Conservation (phyloP, 2,329 filamentous ascomycete species). For the Ceratocystis destructans region DNA sequence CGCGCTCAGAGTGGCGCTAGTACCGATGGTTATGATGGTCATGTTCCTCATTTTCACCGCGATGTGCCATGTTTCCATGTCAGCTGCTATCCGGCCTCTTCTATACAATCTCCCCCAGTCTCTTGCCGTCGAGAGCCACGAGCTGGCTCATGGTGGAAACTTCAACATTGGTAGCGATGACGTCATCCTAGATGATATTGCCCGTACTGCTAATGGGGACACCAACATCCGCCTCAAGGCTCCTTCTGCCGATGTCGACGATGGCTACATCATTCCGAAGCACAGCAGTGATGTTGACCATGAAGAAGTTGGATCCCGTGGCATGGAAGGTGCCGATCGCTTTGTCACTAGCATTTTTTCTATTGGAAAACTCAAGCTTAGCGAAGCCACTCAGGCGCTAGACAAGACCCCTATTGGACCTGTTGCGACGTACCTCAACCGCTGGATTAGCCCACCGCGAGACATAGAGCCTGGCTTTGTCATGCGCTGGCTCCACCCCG, state of each 20-base stretch:
- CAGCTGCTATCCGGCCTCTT: constrained; percentile 59
- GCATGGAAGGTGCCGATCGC: constrained; percentile 29
- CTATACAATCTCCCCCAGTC: constrained; percentile 68
- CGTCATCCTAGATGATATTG: constrained; percentile 2
- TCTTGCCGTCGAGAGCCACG: constrained; percentile 35
- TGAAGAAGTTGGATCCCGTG: constrained; percentile 24
- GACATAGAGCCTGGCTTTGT: constrained; percentile 37
- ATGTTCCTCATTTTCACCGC: constrained; percentile 60
- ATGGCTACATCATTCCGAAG: constrained; percentile 22
- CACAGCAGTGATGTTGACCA: constrained; percentile 19
- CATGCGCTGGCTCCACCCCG: constrained; percentile 60
- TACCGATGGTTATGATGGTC: constrained; percentile 63
- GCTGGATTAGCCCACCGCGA: constrained; percentile 23
- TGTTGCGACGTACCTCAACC: constrained; percentile 23
- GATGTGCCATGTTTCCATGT: constrained; percentile 62
- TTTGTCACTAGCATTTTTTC: constrained; percentile 26
- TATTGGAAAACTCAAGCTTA: constrained; percentile 23
- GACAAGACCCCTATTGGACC: constrained; percentile 24
- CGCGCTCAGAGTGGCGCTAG: constrained; percentile 50
- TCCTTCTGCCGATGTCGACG: constrained; percentile 14
- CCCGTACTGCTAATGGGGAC: neutral
- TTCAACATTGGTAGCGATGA: constrained; percentile 19
- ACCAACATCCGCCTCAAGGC: neutral
- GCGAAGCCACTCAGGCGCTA: constrained; percentile 24
- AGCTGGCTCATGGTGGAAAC: constrained; percentile 11